phyloP scores from a whole-genome alignment of 2,329 filamentous ascomycete genomes.

The Hymenoscyphus fructigenus region DNA sequence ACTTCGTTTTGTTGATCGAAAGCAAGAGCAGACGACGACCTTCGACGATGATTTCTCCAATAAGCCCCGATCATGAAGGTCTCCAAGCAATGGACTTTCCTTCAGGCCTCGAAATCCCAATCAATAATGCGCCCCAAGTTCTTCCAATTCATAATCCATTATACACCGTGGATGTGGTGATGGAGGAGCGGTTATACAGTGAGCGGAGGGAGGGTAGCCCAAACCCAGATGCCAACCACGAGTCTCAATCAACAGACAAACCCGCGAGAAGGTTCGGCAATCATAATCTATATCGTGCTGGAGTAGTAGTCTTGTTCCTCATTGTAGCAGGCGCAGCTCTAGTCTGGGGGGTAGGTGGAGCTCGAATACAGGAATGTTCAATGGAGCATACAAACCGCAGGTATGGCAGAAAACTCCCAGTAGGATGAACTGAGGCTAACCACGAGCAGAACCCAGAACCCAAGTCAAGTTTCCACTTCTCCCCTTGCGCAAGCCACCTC shows the following conservation, averaged over 20 bases:
- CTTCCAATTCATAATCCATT: not conserved
- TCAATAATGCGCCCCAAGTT: not conserved
- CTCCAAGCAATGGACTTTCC: not conserved
- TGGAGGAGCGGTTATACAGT: not conserved
- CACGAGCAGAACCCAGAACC: not conserved
- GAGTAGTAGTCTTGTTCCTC: not conserved
- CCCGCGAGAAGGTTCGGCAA: not conserved
- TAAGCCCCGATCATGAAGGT: not conserved
- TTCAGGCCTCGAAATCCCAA: not conserved
- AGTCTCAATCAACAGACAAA: not conserved
- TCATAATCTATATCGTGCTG: not conserved
- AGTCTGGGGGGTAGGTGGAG: not conserved
- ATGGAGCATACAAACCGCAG: not conserved
- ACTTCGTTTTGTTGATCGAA: not conserved
- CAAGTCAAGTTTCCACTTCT: not conserved
- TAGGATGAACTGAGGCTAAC: not conserved
- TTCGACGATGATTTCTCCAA: not conserved
- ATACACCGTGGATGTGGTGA: not conserved
- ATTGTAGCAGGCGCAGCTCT: conserved; percentile 1
- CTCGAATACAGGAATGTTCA: not conserved
- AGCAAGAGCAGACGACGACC: not conserved
- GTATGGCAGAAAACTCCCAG: not conserved
- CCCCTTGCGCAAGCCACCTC: not conserved
- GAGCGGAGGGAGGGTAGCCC: not conserved
- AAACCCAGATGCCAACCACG: not conserved